Base-by-base conservation (phyloP, 169 alveolate genomes). In the Amoebophrya sp. region DNA sequence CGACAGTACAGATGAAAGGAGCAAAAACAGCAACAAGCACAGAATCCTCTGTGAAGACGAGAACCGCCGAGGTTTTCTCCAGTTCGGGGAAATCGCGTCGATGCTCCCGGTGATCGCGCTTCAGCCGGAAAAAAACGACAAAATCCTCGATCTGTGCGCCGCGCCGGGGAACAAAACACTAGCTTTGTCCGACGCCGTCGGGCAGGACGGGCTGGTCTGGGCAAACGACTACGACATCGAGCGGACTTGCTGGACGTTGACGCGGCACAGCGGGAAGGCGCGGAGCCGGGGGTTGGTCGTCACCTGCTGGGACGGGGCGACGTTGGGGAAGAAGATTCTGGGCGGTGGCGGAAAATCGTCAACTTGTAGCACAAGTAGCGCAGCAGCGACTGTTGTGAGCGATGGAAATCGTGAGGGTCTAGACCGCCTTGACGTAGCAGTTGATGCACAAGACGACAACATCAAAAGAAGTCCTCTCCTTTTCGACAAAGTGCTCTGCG, bases 401-500 rank as follows among this genome's bases (percentile, higher is more conserved):
- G n/a, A n/a, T n/a, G n/a, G n/a, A n/a, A n/a, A n/a, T n/a, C n/a
- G n/a, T n/a, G n/a, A n/a, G n/a, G n/a, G n/a, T n/a, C n/a, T n/a
- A n/a, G n/a, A n/a, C n/a, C n/a, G n/a, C n/a, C n/a, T n/a, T n/a
- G n/a, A n/a, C n/a, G n/a, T n/a, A n/a, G n/a, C n/a, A n/a, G n/a
- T n/a, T n/a, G n/a, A n/a, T n/a, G n/a, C n/a, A n/a, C n/a, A n/a
- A n/a, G n/a, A n/a, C n/a, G n/a, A n/a, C n/a, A n/a, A n/a, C n/a
- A n/a, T n/a, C n/a, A n/a, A n/a, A n/a, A n/a, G n/a, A n/a, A 0
- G 39, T 7, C 66, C 66, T 7, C 18, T 47, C 18, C 7, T 47
- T 41, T 97, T 96, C 83, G 98, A 97, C 93, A 94, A 97, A 77
- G 96, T 97, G 0, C 93, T 97, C 38, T 96, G 98, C 94, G 99